Evolutionary conservation across 257 asterid genomes (phyloP), one percentile per base, ranked within the genome.

Genomic region (Schizonepeta tenuifolia): DNA sequence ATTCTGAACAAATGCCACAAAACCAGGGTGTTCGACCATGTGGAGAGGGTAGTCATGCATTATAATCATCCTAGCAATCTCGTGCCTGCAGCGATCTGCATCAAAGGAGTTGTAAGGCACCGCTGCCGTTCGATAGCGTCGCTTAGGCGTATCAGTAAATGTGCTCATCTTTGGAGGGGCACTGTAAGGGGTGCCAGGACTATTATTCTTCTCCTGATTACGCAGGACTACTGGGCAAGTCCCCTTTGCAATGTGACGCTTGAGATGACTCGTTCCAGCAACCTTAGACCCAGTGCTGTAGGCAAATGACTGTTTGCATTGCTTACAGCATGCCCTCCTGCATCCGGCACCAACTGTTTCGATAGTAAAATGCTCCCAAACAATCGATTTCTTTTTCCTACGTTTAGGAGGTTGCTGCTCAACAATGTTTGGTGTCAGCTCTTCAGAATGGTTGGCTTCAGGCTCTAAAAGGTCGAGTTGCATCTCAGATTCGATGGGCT

Each of bases 181-280:
- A 61, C 94, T 85, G 64, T 46, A 85, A 1, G 97, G 87, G 78
- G 74, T 78, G 15, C 46, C 4, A n/a, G n/a, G n/a, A n/a, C 20
- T 78, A 68, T 78, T 81, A 74, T 80, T 83, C 24, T 76, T 89
- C 75, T 82, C 92, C 79, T 84, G 97, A 57, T 82, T 87, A 40
- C 90, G 95, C 22, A 89, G 79, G 63, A 87, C 86, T 1, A 88
- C 90, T 0, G 96, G 98, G 77, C 99, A 95, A 41, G 91, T 73
- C 56, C 99, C 99, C 80, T 90, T 95, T 2, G 91, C 96, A 24
- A 95, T 90, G 81, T 95, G 99, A 18, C 99, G 98, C 78, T 88
- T 95, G 80, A 95, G 99, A 75, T 95, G 99, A 67, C 99, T 95
- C 0, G 99, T 92, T 26, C 99, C 99, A 10, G 98, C 98, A 33